Percentiles rank a stretch among this genome's conserved stretches.
Evolutionary conservation across 352 stramenopile genomes (phyloP).

Genomic region (Globisporangium polare): DNA sequence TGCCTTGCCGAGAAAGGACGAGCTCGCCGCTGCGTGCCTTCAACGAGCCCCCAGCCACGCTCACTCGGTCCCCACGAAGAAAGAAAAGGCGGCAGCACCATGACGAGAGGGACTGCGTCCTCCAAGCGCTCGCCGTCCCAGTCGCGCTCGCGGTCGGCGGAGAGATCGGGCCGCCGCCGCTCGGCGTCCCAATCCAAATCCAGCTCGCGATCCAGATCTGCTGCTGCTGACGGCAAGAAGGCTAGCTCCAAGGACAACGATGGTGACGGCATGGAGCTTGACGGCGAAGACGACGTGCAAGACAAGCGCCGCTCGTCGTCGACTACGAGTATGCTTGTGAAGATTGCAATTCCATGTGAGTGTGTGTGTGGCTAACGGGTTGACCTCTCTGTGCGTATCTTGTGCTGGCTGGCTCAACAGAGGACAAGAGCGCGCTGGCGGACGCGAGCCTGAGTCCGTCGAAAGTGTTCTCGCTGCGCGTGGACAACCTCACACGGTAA

Average conservation of each 20-base stretch:
- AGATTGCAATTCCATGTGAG: background rate
- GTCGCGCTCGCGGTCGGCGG: background rate
- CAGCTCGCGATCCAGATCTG: slow-evolving; percentile 7
- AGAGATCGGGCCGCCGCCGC: background rate
- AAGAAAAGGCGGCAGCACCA: background rate
- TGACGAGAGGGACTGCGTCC: slow-evolving; percentile 4
- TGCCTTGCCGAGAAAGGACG: background rate
- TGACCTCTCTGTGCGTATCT: background rate
- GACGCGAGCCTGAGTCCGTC: slow-evolving; percentile 13
- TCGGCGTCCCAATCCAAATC: slow-evolving; percentile 4
- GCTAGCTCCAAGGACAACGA: background rate
- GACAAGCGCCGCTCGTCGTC: slow-evolving; percentile 4
- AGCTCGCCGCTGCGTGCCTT: background rate
- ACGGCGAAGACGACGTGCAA: background rate
- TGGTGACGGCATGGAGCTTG: background rate
- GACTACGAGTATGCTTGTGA: background rate
- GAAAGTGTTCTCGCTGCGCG: slow-evolving; percentile 41
- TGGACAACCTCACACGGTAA: slow-evolving; percentile 79
- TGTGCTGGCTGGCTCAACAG: slow-evolving; percentile 1
- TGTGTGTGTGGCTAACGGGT: background rate
- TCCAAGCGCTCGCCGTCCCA: background rate
- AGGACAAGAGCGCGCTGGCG: slow-evolving; percentile 5
- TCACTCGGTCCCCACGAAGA: too few relatives aligned
- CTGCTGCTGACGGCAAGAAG: background rate
- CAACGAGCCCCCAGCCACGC: background rate